Base-by-base conservation (phyloP, 2,329 filamentous ascomycete species). In the Colletotrichum limetticola region DNA sequence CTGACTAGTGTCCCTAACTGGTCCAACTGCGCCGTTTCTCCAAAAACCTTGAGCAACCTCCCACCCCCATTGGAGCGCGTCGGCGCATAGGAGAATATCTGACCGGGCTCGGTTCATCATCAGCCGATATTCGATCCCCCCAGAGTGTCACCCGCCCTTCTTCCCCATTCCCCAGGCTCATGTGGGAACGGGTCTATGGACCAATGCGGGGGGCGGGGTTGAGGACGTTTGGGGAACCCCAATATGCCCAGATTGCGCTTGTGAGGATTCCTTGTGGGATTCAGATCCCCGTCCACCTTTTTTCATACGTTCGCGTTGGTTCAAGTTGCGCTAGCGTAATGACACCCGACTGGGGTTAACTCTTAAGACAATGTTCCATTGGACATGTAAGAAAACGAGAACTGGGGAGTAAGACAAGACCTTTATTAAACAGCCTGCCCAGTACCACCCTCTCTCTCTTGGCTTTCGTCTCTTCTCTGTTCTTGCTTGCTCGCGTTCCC, bases 1-100 rank as follows among this genome's bases (percentile, higher is more conserved):
- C 16, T 24, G 42, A 67, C 26, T 35, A 55, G 30, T 28, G 46
- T 16, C 16, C 37, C 37, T 42, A 42, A 42, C 37, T 42, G 37
- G 37, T 55, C 30, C n/a, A 32, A 62, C 9, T 42, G 42, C 57
- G 66, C 30, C 30, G 57, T 35, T 58, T 52, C n/a, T 49, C 42
- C 42, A n/a, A 8, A 35, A 30, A 58, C 59, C 55, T 55, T n/a
- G 55, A 30, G 46, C 26, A 42, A 49, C 28, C 24, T 63, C 57
- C 64, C 59, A 22, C 42, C 19, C 60, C 46, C 42, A 72, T 72
- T 72, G 70, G 70, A 70, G 60, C 70, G 70, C 70, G 26, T 72
- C 66, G 28, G 32, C 26, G 59, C 60, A 37, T 61, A 14, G 61
- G 55, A 56, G 42, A 26, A 70, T 70, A 24, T 26, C 32, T 60